phyloP scores from a whole-genome alignment of 2,329 filamentous ascomycete genomes.

The Juglanconis juglandina region DNA sequence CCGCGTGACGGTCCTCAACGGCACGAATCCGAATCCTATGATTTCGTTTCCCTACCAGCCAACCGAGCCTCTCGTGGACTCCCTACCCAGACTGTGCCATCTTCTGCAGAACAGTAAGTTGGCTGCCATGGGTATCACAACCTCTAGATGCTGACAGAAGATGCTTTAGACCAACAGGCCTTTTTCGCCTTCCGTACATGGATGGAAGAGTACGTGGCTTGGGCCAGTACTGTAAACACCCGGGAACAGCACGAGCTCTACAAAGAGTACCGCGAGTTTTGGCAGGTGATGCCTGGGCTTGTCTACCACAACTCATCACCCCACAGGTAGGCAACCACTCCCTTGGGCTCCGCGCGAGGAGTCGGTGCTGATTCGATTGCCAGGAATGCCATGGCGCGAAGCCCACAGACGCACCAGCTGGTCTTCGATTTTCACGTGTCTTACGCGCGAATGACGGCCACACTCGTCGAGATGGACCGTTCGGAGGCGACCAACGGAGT shows the following conservation, averaged over 20 bases:
- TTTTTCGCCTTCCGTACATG: slow-evolving; percentile 45
- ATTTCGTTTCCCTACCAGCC: slow-evolving; percentile 44
- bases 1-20: slow-evolving; percentile 23
- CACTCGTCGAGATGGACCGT: slow-evolving; percentile 50
- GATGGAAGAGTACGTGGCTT: slow-evolving; percentile 47
- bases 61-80: slow-evolving; percentile 27
- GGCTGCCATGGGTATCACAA: slow-evolving; percentile 23
- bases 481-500: slow-evolving; percentile 32
- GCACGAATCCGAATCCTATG: slow-evolving; percentile 37
- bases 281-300: slow-evolving; percentile 50
- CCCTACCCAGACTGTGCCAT: slow-evolving; percentile 24
- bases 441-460: slow-evolving; percentile 49
- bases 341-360: neutral
- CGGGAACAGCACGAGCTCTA: slow-evolving; percentile 40
- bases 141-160: slow-evolving; percentile 17
- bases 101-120: slow-evolving; percentile 25
- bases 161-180: slow-evolving; percentile 40
- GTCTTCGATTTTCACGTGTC: slow-evolving; percentile 36
- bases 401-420: slow-evolving; percentile 28
- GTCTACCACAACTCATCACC: slow-evolving; percentile 29
- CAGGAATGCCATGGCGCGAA: slow-evolving; percentile 26
- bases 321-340: neutral
- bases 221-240: slow-evolving; percentile 32
- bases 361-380: slow-evolving; percentile 11
- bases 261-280: slow-evolving; percentile 45